Evolutionary conservation across 2,329 filamentous ascomycete species (phyloP), one percentile per base, ranked within the genome.

Genomic region (Scedosporium boydii): DNA sequence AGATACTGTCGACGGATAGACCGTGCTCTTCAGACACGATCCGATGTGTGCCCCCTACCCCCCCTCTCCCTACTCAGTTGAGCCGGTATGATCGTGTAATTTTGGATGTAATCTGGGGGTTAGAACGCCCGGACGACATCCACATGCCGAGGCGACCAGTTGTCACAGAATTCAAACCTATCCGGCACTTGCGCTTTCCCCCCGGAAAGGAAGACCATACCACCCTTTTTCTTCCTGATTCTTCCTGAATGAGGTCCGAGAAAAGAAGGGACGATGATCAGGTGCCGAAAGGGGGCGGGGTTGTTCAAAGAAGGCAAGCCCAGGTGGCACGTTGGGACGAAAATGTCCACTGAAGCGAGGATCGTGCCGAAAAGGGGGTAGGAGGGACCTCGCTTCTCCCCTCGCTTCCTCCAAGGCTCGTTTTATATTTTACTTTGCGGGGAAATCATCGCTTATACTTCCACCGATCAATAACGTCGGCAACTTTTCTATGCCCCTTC

Each of bases 401-500:
- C 51, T 55, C 51, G 51, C 51, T 29, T 27, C 18, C 5, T n/a
- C 51, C 12, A 55, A 27, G 51, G 51, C 12, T 55, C 21, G 51
- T 55, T 55, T 55, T 21, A 63, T 42, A 48, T 56, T 58, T 34
- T 4, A 48, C n/a, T n/a, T 23, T 48, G 44, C 6, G 51, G 21
- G 27, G 12, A 18, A 16, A 23, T 29, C 46, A 51, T 56, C 59
- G 29, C 48, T 56, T 61, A 56, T 55, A 55, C 59, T 63, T 67
- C 63, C 64, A 65, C 21, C 63, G 58, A 41, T 67, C 66, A 29
- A 67, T 65, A 12, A 67, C 26, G 23, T 63, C 60, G 29, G 62
- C 64, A 55, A 67, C 10, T 18, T 64, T 63, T 27, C 61, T 18
- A 12, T 65, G 61, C 10, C 62, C 68, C 38, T 64, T 68, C 62